These are phyloP conservation scores for Talaromyces sp. DNA, from an alignment of 2,329 filamentous ascomycete species.

Conservation along the genomic window DNA sequence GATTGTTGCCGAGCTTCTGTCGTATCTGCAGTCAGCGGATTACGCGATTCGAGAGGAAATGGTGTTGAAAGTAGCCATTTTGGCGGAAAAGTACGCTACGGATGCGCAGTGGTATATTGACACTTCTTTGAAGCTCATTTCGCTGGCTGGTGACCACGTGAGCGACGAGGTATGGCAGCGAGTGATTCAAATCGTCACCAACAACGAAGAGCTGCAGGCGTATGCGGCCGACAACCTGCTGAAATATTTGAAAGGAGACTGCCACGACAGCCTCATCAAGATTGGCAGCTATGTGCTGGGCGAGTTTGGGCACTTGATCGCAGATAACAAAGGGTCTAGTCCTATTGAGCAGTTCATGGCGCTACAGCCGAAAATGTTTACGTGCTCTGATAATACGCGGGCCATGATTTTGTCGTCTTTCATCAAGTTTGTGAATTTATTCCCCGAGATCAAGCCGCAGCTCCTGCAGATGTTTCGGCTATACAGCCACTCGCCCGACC, in stretches of 20 bases:
- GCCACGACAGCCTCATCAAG: constrained; percentile 95
- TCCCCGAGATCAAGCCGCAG: constrained; percentile 96
- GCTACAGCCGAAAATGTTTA: constrained; percentile 80
- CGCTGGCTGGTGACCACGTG: constrained; percentile 95
- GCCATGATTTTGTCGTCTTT: constrained; percentile 95
- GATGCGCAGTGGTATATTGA: constrained; percentile 99
- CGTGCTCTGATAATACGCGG: constrained; percentile 80
- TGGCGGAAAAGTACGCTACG: constrained; percentile 97
- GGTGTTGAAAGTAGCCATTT: constrained; percentile 96
- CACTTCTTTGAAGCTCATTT: constrained; percentile 87
- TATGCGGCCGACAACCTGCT: constrained; percentile 93
- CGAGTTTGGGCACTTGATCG: constrained; percentile 94
- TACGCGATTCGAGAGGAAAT: constrained; percentile 98
- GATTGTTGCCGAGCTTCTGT: constrained; percentile 87
- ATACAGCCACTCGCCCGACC: constrained; percentile 91
- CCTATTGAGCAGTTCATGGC: constrained; percentile 97
- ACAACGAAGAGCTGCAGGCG: constrained; percentile 96
- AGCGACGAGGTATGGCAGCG: constrained; percentile 99
- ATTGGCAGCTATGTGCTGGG: constrained; percentile 94
- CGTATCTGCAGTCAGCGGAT: constrained; percentile 92
- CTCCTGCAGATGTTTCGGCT: constrained; percentile 82
- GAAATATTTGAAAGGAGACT: constrained; percentile 86
- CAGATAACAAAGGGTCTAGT: constrained; percentile 84
- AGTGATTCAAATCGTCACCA: constrained; percentile 97
- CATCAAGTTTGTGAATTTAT: constrained; percentile 96